phyloP scores from a whole-genome alignment of 345 rosid genomes.

The Dimocarpus longan region DNA sequence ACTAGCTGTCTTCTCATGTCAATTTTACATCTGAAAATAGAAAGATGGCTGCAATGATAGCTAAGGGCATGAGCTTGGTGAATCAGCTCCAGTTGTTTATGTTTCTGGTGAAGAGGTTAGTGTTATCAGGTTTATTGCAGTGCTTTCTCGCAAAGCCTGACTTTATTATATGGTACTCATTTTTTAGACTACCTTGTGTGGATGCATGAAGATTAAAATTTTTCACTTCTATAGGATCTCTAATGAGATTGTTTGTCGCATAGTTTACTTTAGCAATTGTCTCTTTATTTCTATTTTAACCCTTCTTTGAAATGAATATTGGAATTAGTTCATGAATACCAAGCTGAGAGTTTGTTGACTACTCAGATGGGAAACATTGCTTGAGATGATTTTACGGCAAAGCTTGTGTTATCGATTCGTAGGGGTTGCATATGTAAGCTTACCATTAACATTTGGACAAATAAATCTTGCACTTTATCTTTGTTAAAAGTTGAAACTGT shows the following conservation, averaged over 20 bases:
- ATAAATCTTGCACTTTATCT: not conserved
- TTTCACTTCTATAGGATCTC: not conserved
- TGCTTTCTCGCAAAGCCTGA: conserved; percentile 11
- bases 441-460: not conserved
- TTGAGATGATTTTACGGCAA: not conserved
- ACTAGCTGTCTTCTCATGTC: conserved; percentile 26
- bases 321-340: not conserved
- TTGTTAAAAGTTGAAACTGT: not conserved
- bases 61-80: conserved; percentile 51
- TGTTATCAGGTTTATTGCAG: too few relatives aligned
- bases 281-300: not conserved
- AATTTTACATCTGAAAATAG: conserved; percentile 26
- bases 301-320: not conserved
- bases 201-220: not conserved
- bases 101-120: conserved; percentile 96
- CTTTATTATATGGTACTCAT: not conserved
- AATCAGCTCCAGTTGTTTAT: conserved; percentile 74
- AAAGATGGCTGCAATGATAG: conserved; percentile 77
- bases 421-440: conserved; percentile 8
- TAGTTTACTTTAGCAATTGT: not conserved
- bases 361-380: not conserved
- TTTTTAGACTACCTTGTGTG: not conserved
- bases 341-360: not conserved
- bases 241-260: not conserved
- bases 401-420: not conserved